Percentiles rank a stretch among this genome's conserved stretches.
phyloP scores from a whole-genome alignment of 495 filamentous ascomycete genomes.

The Aspergillus heteromorphus region DNA sequence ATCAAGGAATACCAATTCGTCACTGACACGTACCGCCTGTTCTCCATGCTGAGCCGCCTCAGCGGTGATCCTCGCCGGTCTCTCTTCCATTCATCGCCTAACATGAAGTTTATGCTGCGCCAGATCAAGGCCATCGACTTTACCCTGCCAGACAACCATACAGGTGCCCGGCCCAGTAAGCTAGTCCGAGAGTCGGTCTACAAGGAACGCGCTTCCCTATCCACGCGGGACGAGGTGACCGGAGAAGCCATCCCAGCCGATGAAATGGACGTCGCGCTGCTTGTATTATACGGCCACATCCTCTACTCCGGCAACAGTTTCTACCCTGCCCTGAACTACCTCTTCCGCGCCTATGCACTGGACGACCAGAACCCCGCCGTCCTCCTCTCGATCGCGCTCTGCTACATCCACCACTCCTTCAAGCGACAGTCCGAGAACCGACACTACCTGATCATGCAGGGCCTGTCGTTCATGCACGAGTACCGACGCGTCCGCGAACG shows the following conservation, averaged over 20 bases:
- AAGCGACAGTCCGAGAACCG: constrained; percentile 87
- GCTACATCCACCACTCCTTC: constrained; percentile 77
- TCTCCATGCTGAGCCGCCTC: constrained; percentile 62
- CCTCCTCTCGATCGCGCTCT: constrained; percentile 62
- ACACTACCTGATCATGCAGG: constrained; percentile 80
- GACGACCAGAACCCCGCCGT: constrained; percentile 71
- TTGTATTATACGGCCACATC: constrained; percentile 86
- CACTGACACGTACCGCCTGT: constrained; percentile 79
- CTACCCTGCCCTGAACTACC: constrained; percentile 81
- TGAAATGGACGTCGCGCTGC: constrained; percentile 64
- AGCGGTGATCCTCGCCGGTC: constrained; percentile 43
- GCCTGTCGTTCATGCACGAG: constrained; percentile 68
- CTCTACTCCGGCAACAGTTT: constrained; percentile 74
- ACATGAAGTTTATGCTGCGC: constrained; percentile 84
- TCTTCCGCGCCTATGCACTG: constrained; percentile 76
- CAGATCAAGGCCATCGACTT: constrained; percentile 89
- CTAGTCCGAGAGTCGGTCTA: constrained; percentile 29
- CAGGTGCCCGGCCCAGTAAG: constrained; percentile 8
- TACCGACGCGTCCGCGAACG: constrained; percentile 60
- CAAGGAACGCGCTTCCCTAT: constrained; percentile 45
- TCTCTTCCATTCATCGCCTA: constrained; percentile 52
- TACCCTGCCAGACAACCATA: constrained; percentile 33
- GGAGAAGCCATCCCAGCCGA: constrained; percentile 44
- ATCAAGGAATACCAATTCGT: constrained; percentile 81
- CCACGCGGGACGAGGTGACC: constrained; percentile 38